phyloP scores from a whole-genome alignment of 1,284 basidiomycete genomes.

The Austroboletus sp. region DNA sequence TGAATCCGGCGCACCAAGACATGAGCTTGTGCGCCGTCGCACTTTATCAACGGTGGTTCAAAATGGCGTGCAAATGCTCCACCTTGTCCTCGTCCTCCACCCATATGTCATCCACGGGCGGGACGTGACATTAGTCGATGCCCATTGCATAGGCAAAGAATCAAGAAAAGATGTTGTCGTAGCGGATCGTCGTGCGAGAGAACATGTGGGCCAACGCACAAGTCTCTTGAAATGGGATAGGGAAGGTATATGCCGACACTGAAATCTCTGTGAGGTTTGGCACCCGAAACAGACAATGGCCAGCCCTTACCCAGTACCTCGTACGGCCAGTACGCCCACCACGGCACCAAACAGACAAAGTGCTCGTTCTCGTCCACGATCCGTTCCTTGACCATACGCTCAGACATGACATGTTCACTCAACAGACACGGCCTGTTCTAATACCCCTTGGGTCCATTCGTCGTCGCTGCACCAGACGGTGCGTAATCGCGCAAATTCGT shows the following conservation, averaged over 20 bases:
- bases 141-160: conserved; percentile 98
- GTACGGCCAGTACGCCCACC: conserved; percentile 96
- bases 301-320: conserved; percentile 64
- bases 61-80: conserved; percentile 85
- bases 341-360: conserved; percentile 87
- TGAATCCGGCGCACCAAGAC: conserved; percentile 60
- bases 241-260: conserved; percentile 79
- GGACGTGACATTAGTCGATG: conserved; percentile 74
- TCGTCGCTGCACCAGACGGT: conserved; percentile 30
- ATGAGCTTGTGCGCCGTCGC: conserved; percentile 85
- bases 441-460: conserved; percentile 52
- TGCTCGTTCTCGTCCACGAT: conserved; percentile 71
- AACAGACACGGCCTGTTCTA: conserved; percentile 67
- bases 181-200: conserved; percentile 63
- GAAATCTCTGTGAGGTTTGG: conserved; percentile 6
- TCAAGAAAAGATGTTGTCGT: conserved; percentile 80
- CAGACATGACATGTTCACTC: conserved; percentile 78
- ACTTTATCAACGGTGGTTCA: conserved; percentile 76
- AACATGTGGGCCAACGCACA: conserved; percentile 60
- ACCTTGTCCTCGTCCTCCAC: conserved; percentile 45
- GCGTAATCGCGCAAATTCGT: conserved; percentile 55
- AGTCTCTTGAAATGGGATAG: conserved; percentile 65
- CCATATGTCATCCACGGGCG: conserved; percentile 27
- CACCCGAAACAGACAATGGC: not conserved
- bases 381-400: conserved; percentile 55